Percentiles rank a stretch among this genome's conserved stretches.
These are phyloP conservation scores for Phytophthora hibernalis DNA, from an alignment of 352 stramenopile species.

Conservation along the genomic window DNA sequence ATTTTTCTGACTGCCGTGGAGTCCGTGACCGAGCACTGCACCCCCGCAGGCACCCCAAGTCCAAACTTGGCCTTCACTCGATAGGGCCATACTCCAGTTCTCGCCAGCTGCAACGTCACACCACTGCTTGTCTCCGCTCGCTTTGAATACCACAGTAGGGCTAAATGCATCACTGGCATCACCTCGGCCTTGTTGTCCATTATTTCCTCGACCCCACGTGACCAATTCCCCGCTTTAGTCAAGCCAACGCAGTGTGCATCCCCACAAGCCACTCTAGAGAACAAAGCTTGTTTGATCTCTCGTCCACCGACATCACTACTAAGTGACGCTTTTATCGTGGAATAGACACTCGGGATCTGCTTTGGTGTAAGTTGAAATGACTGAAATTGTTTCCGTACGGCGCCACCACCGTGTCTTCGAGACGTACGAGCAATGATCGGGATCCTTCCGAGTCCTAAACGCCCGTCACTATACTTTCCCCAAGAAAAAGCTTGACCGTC, in stretches of 20 bases:
- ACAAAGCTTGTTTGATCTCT: constrained; percentile 12
- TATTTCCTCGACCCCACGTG: constrained; percentile 81
- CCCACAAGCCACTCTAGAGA: constrained; percentile 64
- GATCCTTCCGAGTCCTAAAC: constrained; percentile 72
- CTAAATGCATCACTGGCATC: constrained; percentile 40
- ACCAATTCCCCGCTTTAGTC: constrained; percentile 58
- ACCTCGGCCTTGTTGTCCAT: constrained; percentile 84
- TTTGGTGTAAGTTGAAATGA: constrained; percentile 59
- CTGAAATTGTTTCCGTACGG: constrained; percentile 61
- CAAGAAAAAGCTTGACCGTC: constrained; percentile 77
- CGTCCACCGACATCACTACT: background rate
- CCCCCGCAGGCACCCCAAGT: constrained; percentile 79
- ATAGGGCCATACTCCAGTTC: constrained; percentile 84
- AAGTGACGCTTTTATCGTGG: background rate
- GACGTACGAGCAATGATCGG: constrained; percentile 55
- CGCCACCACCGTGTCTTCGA: constrained; percentile 38
- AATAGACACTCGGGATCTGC: constrained; percentile 19
- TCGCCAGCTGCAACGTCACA: constrained; percentile 66
- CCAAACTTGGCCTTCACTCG: constrained; percentile 70
- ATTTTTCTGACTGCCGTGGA: constrained; percentile 30
- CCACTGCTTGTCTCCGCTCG: constrained; percentile 31
- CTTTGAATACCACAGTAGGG: constrained; percentile 31
- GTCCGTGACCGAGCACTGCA: constrained; percentile 66
- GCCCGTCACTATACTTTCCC: constrained; percentile 79
- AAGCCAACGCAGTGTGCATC: constrained; percentile 84